phyloP scores from a whole-genome alignment of 805 yeast species.

The Barnettozyma californica region DNA sequence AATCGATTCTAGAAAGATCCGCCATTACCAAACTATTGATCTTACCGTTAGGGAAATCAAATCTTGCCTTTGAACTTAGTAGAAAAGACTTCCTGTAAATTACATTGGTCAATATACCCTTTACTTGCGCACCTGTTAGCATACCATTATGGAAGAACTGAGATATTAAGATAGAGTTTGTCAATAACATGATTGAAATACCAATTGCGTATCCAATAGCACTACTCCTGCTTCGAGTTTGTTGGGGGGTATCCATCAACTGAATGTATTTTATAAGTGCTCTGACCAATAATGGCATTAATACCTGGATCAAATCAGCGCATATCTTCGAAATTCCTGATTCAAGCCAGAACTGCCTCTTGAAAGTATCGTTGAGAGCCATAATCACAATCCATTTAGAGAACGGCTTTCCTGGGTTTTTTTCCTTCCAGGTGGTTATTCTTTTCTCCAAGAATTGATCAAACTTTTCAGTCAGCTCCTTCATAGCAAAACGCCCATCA shows the following conservation, averaged over 20 bases:
- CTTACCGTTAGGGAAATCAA: slow-evolving; percentile 59
- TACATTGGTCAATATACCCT: slow-evolving; percentile 67
- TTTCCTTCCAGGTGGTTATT: slow-evolving; percentile 17
- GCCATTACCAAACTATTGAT: slow-evolving; percentile 77
- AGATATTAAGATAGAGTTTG: slow-evolving; percentile 46
- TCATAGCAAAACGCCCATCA: slow-evolving; percentile 32
- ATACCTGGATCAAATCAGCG: slow-evolving; percentile 35
- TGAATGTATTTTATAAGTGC: slow-evolving; percentile 62
- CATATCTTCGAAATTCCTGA: slow-evolving; percentile 27
- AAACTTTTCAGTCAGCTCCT: slow-evolving; percentile 33
- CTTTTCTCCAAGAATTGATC: slow-evolving; percentile 27
- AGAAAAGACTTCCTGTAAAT: slow-evolving; percentile 63
- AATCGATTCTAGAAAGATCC: slow-evolving; percentile 75
- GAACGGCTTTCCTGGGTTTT: slow-evolving; percentile 23
- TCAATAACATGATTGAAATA: slow-evolving; percentile 47
- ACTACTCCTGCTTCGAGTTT: slow-evolving; percentile 37
- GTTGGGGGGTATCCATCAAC: slow-evolving; percentile 34
- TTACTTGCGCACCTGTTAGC: slow-evolving; percentile 63
- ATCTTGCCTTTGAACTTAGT: slow-evolving; percentile 52
- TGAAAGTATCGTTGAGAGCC: slow-evolving; percentile 34
- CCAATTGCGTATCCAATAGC: slow-evolving; percentile 82
- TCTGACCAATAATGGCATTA: slow-evolving; percentile 64
- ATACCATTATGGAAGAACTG: slow-evolving; percentile 60
- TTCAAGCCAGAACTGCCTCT: slow-evolving; percentile 27
- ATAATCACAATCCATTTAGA: slow-evolving; percentile 23